phyloP scores from a whole-genome alignment of 2,329 filamentous ascomycete genomes.

The Botrytis hyacinthi region DNA sequence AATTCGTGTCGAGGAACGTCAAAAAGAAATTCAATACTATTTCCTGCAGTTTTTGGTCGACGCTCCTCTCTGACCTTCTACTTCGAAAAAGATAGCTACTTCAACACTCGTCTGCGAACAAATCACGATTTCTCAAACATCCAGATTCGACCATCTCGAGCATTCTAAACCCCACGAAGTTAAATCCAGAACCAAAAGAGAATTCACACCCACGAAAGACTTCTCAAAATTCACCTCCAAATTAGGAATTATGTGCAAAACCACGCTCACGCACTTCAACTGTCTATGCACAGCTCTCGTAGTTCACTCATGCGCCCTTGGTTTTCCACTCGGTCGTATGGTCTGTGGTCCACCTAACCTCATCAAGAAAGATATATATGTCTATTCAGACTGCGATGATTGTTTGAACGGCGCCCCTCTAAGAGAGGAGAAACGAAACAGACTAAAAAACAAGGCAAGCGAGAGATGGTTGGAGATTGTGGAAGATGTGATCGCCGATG shows the following conservation, averaged over 20 bases:
- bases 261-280: neutral
- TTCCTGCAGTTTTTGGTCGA: neutral
- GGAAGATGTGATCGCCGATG: neutral
- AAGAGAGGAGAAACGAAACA: neutral
- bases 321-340: neutral
- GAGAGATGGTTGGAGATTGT: neutral
- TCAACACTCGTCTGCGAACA: neutral
- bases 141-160: neutral
- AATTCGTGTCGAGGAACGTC: neutral
- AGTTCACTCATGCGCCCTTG: neutral
- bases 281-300: neutral
- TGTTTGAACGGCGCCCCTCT: neutral
- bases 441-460: neutral
- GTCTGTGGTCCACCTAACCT: neutral
- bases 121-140: neutral
- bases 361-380: neutral
- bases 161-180: neutral
- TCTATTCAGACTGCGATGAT: neutral
- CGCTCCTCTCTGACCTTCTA: no score
- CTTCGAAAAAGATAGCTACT: neutral
- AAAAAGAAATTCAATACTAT: neutral
- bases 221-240: neutral
- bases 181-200: neutral
- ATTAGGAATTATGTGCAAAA: conserved; percentile 1
- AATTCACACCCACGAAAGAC: neutral